Base-by-base conservation (phyloP, 305 asterid species). In the Fraxinus albicans region DNA sequence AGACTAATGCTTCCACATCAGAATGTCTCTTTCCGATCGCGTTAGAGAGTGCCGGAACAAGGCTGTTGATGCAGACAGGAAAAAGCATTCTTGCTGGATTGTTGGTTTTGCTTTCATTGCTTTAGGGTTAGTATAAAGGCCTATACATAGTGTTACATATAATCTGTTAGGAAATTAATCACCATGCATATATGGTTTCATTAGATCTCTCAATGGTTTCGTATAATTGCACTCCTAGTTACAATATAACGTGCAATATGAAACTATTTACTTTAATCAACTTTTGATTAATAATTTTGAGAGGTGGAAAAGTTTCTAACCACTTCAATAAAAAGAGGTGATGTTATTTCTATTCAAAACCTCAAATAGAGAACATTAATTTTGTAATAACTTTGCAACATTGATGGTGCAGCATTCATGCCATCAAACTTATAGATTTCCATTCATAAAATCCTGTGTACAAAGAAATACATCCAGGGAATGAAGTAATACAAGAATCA, bases 1-100 rank as follows among this genome's bases (percentile, higher is more conserved):
- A 50, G 9, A 17, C 0, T 4, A 92, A 92, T 65, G 87, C 88
- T 1, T 86, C 96, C 2, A 77, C 83, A 1, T 19, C 7, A 0
- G 33, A 77, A 0, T 94, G 98, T n/a, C 27, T 82, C 9, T 94
- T 93, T 76, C 97, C 97, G 1, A n/a, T 94, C 17, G 94, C 86
- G 3, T 8, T 94, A 9, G 84, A 89, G 73, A 88, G 81, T 60
- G 73, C 19, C 2, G 94, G 87, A 0, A 70, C 65, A 73, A 90
- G 81, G 73, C 8, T 55, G 0, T 79, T 73, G 72, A 2, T 58
- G 27, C 70, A 15, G 15, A 3, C 42, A 3, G 63, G 75, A 5
- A 36, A 73, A 17, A 65, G 34, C 21, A 13, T 86, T 27, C 33
- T 86, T 12, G 70, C 69, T 3, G 90, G 82, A 34, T 42, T 87